These are phyloP conservation scores for Pugionium dolabratum DNA, from an alignment of 345 rosid species.

Conservation along the genomic window DNA sequence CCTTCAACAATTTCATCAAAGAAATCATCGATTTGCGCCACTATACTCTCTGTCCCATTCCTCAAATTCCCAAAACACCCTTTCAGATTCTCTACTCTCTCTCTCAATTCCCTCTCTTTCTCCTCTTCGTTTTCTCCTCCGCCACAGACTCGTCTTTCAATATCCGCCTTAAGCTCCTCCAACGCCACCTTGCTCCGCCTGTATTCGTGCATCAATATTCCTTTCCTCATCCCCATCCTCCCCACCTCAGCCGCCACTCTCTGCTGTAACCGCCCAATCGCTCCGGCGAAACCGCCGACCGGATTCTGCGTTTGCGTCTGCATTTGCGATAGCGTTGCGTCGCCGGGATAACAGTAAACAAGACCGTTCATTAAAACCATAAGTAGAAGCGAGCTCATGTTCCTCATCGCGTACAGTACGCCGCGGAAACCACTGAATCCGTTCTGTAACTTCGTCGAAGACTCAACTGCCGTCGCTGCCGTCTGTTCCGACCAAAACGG, in stretches of 20 bases:
- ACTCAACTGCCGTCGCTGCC: conserved; percentile 34
- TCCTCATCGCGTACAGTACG: conserved; percentile 74
- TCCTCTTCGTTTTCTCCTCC: conserved; percentile 36
- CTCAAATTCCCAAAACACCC: conserved; percentile 62
- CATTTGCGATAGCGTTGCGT: conserved; percentile 22
- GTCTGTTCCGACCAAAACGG: conserved; percentile 66
- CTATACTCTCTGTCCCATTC: conserved; percentile 63
- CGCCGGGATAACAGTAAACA: conserved; percentile 53
- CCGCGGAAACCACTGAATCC: conserved; percentile 81
- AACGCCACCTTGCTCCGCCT: conserved; percentile 55
- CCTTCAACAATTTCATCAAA: conserved; percentile 90
- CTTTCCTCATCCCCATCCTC: conserved; percentile 49
- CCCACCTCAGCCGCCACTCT: conserved; percentile 59
- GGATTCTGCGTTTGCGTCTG: conserved; percentile 31
- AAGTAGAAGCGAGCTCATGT: conserved; percentile 62
- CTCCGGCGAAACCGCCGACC: conserved; percentile 53
- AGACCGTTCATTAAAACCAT: conserved; percentile 62
- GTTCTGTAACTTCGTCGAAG: conserved; percentile 47
- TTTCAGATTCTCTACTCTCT: conserved; percentile 56
- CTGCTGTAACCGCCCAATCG: conserved; percentile 53
- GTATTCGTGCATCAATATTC: conserved; percentile 60
- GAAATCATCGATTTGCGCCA: conserved; percentile 83
- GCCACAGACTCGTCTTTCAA: conserved; percentile 44
- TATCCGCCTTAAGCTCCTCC: conserved; percentile 65
- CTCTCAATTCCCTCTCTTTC: conserved; percentile 45